Evolutionary conservation across 1,139 yeast species (phyloP).

Genomic region (Kazachstania sp.): DNA sequence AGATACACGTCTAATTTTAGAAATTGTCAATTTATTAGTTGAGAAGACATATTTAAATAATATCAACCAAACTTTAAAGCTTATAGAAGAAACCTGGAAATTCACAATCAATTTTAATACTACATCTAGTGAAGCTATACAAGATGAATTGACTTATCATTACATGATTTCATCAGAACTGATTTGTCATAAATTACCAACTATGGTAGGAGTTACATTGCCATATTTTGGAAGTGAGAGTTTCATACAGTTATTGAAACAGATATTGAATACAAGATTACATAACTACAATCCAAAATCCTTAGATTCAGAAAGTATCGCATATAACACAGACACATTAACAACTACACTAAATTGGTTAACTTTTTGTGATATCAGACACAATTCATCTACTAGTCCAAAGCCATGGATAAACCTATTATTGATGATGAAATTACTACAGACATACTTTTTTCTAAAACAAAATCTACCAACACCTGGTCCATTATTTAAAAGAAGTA

Average conservation of each 20-base stretch:
- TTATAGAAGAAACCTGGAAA: constrained; percentile 15
- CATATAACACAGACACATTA: constrained; percentile 1
- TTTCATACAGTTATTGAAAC: constrained; percentile 8
- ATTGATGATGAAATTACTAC: constrained; percentile 14
- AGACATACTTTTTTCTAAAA: constrained; percentile 11
- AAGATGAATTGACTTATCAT: constrained; percentile 17
- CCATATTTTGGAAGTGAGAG: background rate
- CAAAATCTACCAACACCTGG: constrained; percentile 1
- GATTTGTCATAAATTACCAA: constrained; percentile 13
- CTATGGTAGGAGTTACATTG: constrained; percentile 11
- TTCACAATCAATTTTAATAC: constrained; percentile 14
- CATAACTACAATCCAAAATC: constrained; percentile 12
- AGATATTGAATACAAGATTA: constrained; percentile 14
- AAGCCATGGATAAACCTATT: constrained; percentile 17
- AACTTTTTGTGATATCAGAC: constrained; percentile 15
- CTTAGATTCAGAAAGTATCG: constrained; percentile 8
- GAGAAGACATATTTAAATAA: constrained; percentile 17
- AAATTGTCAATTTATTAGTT: constrained; percentile 16
- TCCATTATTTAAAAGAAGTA: constrained; percentile 19
- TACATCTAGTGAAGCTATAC: constrained; percentile 14
- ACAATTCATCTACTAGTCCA: constrained; percentile 7
- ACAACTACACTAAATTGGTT: constrained; percentile 9
- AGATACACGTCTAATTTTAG: constrained; percentile 17
- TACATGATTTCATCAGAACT: constrained; percentile 21
- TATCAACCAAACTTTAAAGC: constrained; percentile 9